A percentile compares a stretch with the other conserved stretches of the same genome.
Conservation (phyloP, 2,329 filamentous ascomycete species). For the Cadophora gregata region DNA sequence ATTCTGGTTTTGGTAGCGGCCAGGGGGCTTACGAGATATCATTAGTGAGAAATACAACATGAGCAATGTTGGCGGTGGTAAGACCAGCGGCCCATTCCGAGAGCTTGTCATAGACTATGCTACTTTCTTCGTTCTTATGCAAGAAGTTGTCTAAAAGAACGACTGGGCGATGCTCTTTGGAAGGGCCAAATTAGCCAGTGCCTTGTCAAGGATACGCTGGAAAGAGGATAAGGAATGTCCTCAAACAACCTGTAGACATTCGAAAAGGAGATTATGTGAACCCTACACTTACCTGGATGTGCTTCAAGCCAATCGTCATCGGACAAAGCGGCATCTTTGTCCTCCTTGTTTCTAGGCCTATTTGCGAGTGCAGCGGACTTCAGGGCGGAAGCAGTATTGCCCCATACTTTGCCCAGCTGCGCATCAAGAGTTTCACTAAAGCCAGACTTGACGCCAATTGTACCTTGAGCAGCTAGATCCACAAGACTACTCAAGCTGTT, state of each 20-base stretch:
- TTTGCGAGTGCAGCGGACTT: conserved; percentile 76
- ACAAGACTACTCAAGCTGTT: conserved; percentile 93
- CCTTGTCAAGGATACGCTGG: background rate
- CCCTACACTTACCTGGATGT: conserved; percentile 59
- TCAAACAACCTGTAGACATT: background rate
- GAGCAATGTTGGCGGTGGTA: conserved; percentile 86
- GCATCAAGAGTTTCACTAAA: conserved; percentile 93
- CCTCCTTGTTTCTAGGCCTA: conserved; percentile 73
- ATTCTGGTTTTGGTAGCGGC: background rate
- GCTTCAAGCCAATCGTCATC: conserved; percentile 91
- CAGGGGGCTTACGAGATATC: conserved; percentile 67
- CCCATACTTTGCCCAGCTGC: conserved; percentile 87
- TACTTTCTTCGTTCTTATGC: conserved; percentile 73
- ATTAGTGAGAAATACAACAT: conserved; percentile 92
- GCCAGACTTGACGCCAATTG: conserved; percentile 91
- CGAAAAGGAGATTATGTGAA: background rate
- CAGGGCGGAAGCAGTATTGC: conserved; percentile 80
- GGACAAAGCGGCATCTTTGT: conserved; percentile 73
- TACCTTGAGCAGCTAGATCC: conserved; percentile 90
- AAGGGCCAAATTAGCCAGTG: background rate
- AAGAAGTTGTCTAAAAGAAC: conserved; percentile 93
- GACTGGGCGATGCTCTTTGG: conserved; percentile 73
- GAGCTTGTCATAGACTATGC: conserved; percentile 75
- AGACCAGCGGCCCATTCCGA: conserved; percentile 89
- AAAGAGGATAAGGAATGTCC: background rate